phyloP scores from a whole-genome alignment of 2,329 filamentous ascomycete species.

The Apiospora marii region DNA sequence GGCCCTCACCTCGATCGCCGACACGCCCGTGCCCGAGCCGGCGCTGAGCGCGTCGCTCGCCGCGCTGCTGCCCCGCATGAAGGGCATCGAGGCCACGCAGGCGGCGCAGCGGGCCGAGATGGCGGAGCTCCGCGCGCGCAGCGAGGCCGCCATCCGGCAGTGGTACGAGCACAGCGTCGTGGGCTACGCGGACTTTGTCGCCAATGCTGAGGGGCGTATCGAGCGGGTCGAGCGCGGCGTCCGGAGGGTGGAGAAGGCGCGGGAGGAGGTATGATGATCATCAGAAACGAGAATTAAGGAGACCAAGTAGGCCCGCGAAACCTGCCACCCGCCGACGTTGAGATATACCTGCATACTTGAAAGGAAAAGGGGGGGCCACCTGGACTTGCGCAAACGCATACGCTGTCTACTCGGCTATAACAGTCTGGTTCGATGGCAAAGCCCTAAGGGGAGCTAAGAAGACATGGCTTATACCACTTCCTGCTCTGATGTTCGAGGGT shows the following conservation, averaged over 20 bases:
- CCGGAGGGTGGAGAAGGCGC: constrained; percentile 67
- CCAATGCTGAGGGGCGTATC: constrained; percentile 74
- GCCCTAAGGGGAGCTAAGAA: background rate
- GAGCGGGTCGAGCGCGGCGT: constrained; percentile 71
- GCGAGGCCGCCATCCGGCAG: constrained; percentile 66
- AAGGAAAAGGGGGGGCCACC: background rate
- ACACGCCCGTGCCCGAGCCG: constrained; percentile 65
- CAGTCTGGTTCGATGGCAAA: background rate
- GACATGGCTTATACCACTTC: background rate
- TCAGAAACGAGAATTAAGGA: background rate
- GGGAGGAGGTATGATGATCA: constrained; percentile 52
- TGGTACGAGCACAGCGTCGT: constrained; percentile 82
- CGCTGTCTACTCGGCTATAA: background rate
- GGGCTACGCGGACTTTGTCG: constrained; percentile 72
- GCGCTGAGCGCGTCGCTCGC: constrained; percentile 63
- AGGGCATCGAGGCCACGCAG: constrained; percentile 66
- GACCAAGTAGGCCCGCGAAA: background rate
- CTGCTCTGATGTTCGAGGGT: background rate
- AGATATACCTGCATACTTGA: background rate
- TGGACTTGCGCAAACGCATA: background rate
- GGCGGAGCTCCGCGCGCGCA: constrained; percentile 68
- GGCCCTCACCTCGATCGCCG: constrained; percentile 62
- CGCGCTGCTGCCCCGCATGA: constrained; percentile 67
- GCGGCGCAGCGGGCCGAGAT: constrained; percentile 68
- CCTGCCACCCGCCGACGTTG: background rate